Percentiles rank a stretch among this genome's conserved stretches.
phyloP scores from a whole-genome alignment of 2,329 filamentous ascomycete genomes.

The Scytalidium lignicola region DNA sequence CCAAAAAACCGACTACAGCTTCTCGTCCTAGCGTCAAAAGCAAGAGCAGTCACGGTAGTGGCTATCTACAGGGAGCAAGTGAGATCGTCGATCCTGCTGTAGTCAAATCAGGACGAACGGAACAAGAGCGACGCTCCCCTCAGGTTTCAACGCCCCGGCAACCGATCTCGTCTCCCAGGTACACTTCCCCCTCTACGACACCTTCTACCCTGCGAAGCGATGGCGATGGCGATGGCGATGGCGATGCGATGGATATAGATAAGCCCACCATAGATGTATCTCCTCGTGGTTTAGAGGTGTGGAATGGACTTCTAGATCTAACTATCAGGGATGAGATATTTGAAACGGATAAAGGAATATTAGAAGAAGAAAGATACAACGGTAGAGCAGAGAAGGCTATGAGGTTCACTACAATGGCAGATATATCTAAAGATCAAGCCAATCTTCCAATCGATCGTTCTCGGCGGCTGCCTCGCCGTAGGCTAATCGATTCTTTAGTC shows the following conservation, averaged over 20 bases:
- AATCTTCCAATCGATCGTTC: not conserved
- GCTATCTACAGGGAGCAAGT: not conserved
- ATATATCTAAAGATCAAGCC: not conserved
- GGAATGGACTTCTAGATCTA: conserved; percentile 21
- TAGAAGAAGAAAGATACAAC: not conserved
- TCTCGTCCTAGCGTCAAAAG: not conserved
- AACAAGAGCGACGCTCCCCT: not conserved
- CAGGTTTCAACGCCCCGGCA: conserved; percentile 6
- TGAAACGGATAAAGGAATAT: not conserved
- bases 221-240: conserved; percentile 16
- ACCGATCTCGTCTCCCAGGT: conserved; percentile 2
- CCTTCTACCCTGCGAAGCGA: conserved; percentile 13
- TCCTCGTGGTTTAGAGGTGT: conserved; percentile 21
- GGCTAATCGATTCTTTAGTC: conserved; percentile 29
- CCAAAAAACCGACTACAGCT: not conserved
- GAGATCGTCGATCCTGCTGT: not conserved
- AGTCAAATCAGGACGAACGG: not conserved
- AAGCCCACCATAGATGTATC: conserved; percentile 12
- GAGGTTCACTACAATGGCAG: not conserved
- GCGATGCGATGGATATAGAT: conserved; percentile 19
- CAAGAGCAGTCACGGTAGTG: not conserved
- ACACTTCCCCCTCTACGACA: conserved; percentile 2
- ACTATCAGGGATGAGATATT: not conserved
- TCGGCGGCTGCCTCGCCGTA: conserved; percentile 15
- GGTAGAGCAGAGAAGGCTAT: not conserved